These are phyloP conservation scores for Skeletonema marinoi DNA, from an alignment of 108 stramenopile species.

Conservation along the genomic window DNA sequence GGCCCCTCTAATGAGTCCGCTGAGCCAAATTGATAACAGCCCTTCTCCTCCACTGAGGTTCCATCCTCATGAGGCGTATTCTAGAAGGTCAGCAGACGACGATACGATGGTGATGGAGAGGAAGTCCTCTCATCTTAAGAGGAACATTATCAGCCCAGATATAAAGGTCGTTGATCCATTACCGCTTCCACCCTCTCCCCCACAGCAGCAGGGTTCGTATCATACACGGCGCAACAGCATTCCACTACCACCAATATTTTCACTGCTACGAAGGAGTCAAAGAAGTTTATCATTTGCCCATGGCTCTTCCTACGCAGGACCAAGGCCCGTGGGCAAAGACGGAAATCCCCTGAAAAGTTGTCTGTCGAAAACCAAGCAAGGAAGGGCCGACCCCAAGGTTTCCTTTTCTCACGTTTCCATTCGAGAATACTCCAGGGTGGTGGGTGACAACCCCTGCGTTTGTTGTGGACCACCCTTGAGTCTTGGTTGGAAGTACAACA, in stretches of 20 bases:
- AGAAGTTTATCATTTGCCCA: not conserved
- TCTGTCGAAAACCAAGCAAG: not conserved
- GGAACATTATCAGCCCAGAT: not conserved
- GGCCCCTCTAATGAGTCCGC: not conserved
- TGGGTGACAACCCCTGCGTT: slow-evolving; percentile 71
- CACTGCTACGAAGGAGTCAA: not conserved
- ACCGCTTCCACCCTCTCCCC: not conserved
- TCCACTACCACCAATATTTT: not conserved
- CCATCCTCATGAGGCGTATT: not conserved
- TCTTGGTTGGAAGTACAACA: slow-evolving; percentile 65
- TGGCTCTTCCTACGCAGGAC: slow-evolving; percentile 21
- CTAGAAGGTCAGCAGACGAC: not conserved
- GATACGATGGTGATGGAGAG: not conserved
- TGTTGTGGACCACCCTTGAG: slow-evolving; percentile 61
- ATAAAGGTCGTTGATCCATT: not conserved
- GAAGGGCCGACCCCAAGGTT: slow-evolving; percentile 6
- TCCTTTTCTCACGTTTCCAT: slow-evolving; percentile 31
- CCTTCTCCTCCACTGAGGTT: not conserved
- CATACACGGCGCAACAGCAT: not conserved
- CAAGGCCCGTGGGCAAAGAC: slow-evolving; percentile 9
- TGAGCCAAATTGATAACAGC: not conserved
- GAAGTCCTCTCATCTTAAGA: not conserved
- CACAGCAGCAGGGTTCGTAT: not conserved
- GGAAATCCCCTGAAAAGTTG: slow-evolving; percentile 36
- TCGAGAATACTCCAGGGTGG: slow-evolving; percentile 38